Evolutionary conservation across 1,284 basidiomycete species (phyloP).

Genomic region (Austropuccinia psidii): DNA sequence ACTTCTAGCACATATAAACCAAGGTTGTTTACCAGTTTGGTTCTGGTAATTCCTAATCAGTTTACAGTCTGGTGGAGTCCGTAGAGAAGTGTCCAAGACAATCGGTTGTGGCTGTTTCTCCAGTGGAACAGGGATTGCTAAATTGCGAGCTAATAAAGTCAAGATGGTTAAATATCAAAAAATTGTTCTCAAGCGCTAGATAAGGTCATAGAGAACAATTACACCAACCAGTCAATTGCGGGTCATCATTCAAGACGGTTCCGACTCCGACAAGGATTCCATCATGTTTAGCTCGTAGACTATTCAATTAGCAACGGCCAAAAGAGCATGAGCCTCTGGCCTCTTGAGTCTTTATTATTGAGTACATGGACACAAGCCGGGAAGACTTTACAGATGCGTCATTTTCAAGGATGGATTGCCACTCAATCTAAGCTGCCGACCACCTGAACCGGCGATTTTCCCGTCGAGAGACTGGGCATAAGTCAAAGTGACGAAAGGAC

Average conservation of each 20-base stretch:
- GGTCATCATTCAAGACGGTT: slow-evolving; percentile 83
- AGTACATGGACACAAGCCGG: no score
- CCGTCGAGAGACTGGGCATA: slow-evolving; percentile 93
- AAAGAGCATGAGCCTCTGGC: slow-evolving; percentile 59
- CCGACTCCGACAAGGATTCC: slow-evolving; percentile 85
- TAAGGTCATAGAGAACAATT: no score
- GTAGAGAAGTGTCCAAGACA: slow-evolving; percentile 69
- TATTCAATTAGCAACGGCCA: slow-evolving; percentile 7
- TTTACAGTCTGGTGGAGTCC: slow-evolving; percentile 62
- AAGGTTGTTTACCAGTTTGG: slow-evolving; percentile 63
- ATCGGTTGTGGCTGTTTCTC: slow-evolving; percentile 63
- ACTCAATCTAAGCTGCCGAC: slow-evolving; percentile 71
- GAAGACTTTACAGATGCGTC: slow-evolving; percentile 70
- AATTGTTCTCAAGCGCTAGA: background rate
- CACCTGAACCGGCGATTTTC: slow-evolving; percentile 72
- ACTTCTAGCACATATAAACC: slow-evolving; percentile 57
- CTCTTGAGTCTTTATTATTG: background rate
- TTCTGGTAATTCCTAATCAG: slow-evolving; percentile 62
- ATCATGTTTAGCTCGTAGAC: slow-evolving; percentile 64
- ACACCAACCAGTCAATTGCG: slow-evolving; percentile 79
- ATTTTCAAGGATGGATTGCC: slow-evolving; percentile 81
- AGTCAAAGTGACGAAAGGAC: slow-evolving; percentile 63
- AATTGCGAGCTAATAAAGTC: slow-evolving; percentile 48
- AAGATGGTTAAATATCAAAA: background rate
- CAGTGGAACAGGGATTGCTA: slow-evolving; percentile 47